These are phyloP conservation scores for Hypoxylon sp. DNA, from an alignment of 2,329 filamentous ascomycete species.

Conservation along the genomic window DNA sequence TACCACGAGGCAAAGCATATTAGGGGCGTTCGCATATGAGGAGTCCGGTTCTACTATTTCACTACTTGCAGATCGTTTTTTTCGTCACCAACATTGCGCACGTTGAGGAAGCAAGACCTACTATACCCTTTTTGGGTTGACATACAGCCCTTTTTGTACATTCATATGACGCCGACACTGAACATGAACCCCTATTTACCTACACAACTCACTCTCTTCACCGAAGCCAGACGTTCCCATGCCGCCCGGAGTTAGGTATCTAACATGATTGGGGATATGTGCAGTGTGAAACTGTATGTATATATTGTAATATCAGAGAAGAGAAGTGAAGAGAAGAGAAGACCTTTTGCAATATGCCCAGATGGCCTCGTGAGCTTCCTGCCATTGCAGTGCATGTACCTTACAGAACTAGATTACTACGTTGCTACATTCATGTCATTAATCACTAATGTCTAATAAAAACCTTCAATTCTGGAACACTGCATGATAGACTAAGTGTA, in stretches of 20 bases:
- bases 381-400: background rate
- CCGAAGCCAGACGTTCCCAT: slow-evolving; percentile 7
- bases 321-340: slow-evolving; percentile 18
- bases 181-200: slow-evolving; percentile 20
- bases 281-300: slow-evolving; percentile 38
- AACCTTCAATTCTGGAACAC: background rate
- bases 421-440: background rate
- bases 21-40: slow-evolving; percentile 46
- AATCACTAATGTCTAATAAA: background rate
- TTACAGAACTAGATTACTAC: background rate
- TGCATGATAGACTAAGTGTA: background rate
- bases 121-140: slow-evolving; percentile 28
- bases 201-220: slow-evolving; percentile 7
- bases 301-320: slow-evolving; percentile 42
- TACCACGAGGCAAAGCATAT: slow-evolving; percentile 42
- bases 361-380: slow-evolving; percentile 5
- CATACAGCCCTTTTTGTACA: slow-evolving; percentile 39
- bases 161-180: slow-evolving; percentile 30
- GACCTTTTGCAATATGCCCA: slow-evolving; percentile 34
- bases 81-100: slow-evolving; percentile 22
- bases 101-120: slow-evolving; percentile 14
- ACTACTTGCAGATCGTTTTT: slow-evolving; percentile 21
- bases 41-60: slow-evolving; percentile 40
- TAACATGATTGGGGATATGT: slow-evolving; percentile 33
- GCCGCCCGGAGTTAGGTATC: slow-evolving; percentile 30